Base-by-base conservation (phyloP, 2,329 filamentous ascomycete genomes). In the Aspergillus brunneoviolaceus region DNA sequence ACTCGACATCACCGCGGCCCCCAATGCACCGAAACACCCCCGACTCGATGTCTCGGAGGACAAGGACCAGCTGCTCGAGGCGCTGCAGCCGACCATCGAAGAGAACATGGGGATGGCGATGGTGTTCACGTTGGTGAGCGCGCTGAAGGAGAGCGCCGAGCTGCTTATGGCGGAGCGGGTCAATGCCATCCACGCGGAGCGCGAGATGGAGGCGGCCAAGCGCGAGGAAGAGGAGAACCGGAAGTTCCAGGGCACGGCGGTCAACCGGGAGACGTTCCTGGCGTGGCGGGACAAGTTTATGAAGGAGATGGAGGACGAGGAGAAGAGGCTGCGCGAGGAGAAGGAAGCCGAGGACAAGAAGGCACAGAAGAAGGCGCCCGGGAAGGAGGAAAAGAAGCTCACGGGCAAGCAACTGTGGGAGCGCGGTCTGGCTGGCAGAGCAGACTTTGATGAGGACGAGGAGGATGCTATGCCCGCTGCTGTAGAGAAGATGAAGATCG, bases 61-160 rank as follows among this genome's bases (percentile, higher is more conserved):
- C 81, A 92, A 91, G 73, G 82, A 86, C 19, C 77, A 79, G 55
- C 85, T 99, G 14, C 84, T 98, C 16, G 82, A 87, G 54, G 84
- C 85, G 1, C 81, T 98, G 12, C 77, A 86, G 45, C 87, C 89
- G 16, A 90, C 89, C 0, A 89, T 97, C 39, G 88, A 95, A 74
- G 95, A 99, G 76, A 98, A 93, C 68, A 79, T 98, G 61, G 95
- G 95, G 63, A 98, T 98, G 89, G 91, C 92, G 58, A 99, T 99
- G 95, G 81, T 99, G 1, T 99, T 98, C 77, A 92, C 94, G 0
- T 81, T 99, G 25, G 89, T 96, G 57, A 91, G 90, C 14, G 87
- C 89, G 0, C 80, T 99, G 61, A 98, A 97, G 74, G 95, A 99
- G 60, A 84, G 85, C 55, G 94, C 93, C n/a, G 95, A 99, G 80